These are phyloP conservation scores for Fusarium camptoceras DNA, from an alignment of 2,329 filamentous ascomycete genomes.

Conservation along the genomic window DNA sequence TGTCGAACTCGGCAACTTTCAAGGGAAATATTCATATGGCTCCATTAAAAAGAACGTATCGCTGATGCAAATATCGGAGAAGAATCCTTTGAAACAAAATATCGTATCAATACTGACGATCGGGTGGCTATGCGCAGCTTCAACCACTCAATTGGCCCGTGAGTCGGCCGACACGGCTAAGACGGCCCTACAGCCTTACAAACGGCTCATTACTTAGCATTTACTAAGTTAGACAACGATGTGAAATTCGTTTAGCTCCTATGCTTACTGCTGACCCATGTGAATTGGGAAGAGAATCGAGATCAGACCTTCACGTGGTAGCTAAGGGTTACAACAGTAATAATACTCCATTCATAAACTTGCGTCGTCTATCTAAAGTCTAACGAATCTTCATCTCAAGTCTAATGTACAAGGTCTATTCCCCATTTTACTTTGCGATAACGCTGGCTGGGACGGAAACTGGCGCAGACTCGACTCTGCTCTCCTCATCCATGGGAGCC, in stretches of 20 bases:
- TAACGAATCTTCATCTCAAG: not conserved
- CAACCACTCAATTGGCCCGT: too few species aligned
- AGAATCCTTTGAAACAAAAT: too few species aligned
- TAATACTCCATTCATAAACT: not conserved
- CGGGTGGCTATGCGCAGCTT: too few species aligned
- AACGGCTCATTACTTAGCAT: not conserved
- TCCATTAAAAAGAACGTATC: too few species aligned
- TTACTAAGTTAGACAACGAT: not conserved
- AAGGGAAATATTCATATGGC: too few species aligned
- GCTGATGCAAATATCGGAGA: too few species aligned
- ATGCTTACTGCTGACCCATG: not conserved
- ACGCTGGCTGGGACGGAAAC: constrained; percentile 16
- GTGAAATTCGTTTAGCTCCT: not conserved
- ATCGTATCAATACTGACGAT: too few species aligned
- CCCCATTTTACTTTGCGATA: not conserved
- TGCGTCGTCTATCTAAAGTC: not conserved
- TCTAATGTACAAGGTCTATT: not conserved
- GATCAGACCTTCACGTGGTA: not conserved
- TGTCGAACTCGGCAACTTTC: too few species aligned
- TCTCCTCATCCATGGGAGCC: constrained; percentile 35
- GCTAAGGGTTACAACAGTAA: not conserved
- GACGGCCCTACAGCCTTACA: not conserved
- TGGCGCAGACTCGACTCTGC: constrained; percentile 12
- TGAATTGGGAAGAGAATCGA: not conserved
- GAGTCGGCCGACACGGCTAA: not conserved